A percentile compares a stretch with the other conserved stretches of the same genome.
Evolutionary conservation across 1,284 basidiomycete genomes (phyloP).

Genomic region (Kalmanozyma brasiliensis): DNA sequence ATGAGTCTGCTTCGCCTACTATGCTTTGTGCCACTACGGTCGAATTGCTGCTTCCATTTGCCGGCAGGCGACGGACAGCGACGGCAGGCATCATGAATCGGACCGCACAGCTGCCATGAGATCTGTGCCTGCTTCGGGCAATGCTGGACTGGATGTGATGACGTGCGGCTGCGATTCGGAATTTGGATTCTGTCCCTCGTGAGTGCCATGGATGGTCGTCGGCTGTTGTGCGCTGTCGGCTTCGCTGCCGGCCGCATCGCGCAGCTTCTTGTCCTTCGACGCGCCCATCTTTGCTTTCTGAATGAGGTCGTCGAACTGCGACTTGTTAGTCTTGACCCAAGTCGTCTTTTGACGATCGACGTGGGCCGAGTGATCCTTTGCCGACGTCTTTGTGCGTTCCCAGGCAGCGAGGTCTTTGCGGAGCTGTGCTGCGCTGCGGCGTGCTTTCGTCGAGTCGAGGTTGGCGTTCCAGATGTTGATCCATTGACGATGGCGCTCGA

Average conservation of each 20-base stretch:
- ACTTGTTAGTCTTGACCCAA: constrained; percentile 43
- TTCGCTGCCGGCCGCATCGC: constrained; percentile 8
- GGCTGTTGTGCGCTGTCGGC: background rate
- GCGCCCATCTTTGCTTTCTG: constrained; percentile 34
- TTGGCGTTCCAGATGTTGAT: constrained; percentile 66
- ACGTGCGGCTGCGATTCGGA: constrained; percentile 6
- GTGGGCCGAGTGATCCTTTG: constrained; percentile 29
- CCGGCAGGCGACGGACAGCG: too few species aligned
- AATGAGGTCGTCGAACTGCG: constrained; percentile 40
- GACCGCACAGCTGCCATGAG: too few species aligned
- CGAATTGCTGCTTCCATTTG: too few species aligned
- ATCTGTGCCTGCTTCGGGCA: constrained; percentile 1
- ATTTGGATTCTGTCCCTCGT: background rate
- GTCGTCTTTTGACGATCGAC: constrained; percentile 30
- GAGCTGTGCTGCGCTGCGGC: constrained; percentile 38
- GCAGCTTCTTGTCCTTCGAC: constrained; percentile 18
- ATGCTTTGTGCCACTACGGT: too few species aligned
- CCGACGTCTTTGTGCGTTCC: constrained; percentile 46
- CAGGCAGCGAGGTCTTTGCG: constrained; percentile 50
- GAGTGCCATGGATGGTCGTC: background rate
- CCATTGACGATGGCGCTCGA: constrained; percentile 63
- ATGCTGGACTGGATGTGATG: constrained; percentile 13
- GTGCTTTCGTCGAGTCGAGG: constrained; percentile 56
- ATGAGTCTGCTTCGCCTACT: too few species aligned
- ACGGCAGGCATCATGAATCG: too few species aligned